These are phyloP conservation scores for Tribonema minus DNA, from an alignment of 108 stramenopile genomes.

Conservation along the genomic window DNA sequence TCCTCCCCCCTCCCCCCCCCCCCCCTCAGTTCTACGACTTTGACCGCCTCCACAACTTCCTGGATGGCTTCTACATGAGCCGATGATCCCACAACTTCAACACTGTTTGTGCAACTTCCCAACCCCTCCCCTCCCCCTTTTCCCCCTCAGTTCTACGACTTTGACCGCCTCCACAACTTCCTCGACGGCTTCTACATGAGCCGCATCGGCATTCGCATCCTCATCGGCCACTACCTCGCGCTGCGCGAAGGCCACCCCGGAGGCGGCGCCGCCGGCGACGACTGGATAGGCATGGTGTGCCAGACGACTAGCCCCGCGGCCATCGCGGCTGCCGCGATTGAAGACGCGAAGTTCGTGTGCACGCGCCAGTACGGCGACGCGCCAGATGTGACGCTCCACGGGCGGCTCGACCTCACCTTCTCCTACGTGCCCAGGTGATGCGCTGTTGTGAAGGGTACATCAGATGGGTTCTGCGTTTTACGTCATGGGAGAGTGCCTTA, in stretches of 20 bases:
- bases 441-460: too few relatives aligned
- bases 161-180: slow-evolving; percentile 69
- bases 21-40: slow-evolving; percentile 9
- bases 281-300: slow-evolving; percentile 43
- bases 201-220: slow-evolving; percentile 95
- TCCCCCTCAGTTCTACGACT: slow-evolving; percentile 9
- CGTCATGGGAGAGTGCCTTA: slow-evolving; percentile 56
- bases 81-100: too few relatives aligned
- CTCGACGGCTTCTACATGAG: slow-evolving; percentile 94
- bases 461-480: too few relatives aligned
- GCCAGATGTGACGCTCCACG: slow-evolving; percentile 94
- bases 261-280: background rate
- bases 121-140: too few relatives aligned
- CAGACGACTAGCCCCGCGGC: slow-evolving; percentile 73
- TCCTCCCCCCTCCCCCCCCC: too few relatives aligned
- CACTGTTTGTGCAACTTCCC: too few relatives aligned
- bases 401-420: slow-evolving; percentile 83
- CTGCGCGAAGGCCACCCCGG: slow-evolving; percentile 12
- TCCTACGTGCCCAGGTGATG: slow-evolving; percentile 73
- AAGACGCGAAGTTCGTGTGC: slow-evolving; percentile 95
- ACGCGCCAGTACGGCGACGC: slow-evolving; percentile 93
- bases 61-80: slow-evolving; percentile 93
- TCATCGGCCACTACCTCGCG: slow-evolving; percentile 75
- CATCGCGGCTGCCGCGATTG: slow-evolving; percentile 87
- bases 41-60: slow-evolving; percentile 70